These are phyloP conservation scores for Trametes maxima DNA, from an alignment of 768 basidiomycete species.

Conservation along the genomic window DNA sequence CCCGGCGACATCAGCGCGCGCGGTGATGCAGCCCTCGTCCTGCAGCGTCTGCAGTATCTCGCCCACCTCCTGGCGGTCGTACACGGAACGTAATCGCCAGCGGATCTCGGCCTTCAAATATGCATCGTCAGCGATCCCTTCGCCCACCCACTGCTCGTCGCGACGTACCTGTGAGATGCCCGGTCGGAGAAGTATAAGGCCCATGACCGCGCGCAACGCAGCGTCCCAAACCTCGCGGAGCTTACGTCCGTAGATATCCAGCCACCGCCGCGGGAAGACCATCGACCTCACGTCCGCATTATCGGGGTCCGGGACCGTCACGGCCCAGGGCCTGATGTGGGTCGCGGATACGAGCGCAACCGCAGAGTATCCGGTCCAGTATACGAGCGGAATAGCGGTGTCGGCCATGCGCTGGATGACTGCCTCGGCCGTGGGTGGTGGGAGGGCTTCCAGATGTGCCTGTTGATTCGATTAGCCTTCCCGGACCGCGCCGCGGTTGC, in stretches of 20 bases:
- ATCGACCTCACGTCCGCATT: slow-evolving; percentile 34
- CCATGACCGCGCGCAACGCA: slow-evolving; percentile 68
- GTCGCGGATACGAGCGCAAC: slow-evolving; percentile 58
- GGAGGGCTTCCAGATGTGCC: slow-evolving; percentile 2
- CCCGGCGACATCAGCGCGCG: slow-evolving; percentile 31
- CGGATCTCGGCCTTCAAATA: slow-evolving; percentile 60
- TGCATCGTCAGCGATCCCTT: slow-evolving; percentile 2
- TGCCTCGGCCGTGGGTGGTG: slow-evolving; percentile 26
- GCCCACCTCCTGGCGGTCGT: slow-evolving; percentile 73
- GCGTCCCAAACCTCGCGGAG: slow-evolving; percentile 70
- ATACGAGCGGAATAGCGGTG: slow-evolving; percentile 54
- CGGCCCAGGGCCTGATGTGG: slow-evolving; percentile 57
- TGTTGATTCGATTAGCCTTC: background rate
- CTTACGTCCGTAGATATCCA: slow-evolving; percentile 66
- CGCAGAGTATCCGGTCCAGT: slow-evolving; percentile 66
- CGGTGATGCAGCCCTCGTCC: slow-evolving; percentile 52
- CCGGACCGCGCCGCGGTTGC: background rate
- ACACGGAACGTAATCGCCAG: slow-evolving; percentile 71
- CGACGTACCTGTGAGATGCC: slow-evolving; percentile 66
- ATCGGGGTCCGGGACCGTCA: slow-evolving; percentile 41
- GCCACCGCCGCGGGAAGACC: slow-evolving; percentile 73
- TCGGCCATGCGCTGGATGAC: slow-evolving; percentile 48
- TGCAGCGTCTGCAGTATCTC: slow-evolving; percentile 60
- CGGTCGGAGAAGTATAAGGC: slow-evolving; percentile 67
- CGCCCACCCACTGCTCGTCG: background rate